Evolutionary conservation across 2,329 filamentous ascomycete genomes (phyloP), one percentile per base, ranked within the genome.

Genomic region (Claviceps sp.): DNA sequence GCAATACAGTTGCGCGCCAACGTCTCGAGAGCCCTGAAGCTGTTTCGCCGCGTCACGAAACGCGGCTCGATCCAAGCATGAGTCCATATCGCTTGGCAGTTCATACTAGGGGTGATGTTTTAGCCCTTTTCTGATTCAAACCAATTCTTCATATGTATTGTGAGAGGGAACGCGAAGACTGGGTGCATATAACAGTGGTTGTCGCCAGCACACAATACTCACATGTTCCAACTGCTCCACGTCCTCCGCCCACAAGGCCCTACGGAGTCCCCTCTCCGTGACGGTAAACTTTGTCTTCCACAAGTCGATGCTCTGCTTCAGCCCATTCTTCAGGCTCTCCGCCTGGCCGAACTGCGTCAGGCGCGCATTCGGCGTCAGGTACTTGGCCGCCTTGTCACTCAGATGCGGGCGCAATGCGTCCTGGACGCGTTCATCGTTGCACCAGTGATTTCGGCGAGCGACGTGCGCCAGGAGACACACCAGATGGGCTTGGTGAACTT

Each of bases 1-100:
- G 65, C 93, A 97, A 61, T 94, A 95, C 0, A 98, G 67, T 64
- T 97, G 90, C 1, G 88, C 86, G 0, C 90, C 93, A 9, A 94
- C 75, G 65, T 98, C 93, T 57, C 90, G 81, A 8, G 91, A 97
- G 0, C 91, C 94, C 57, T 82, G 73, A 18, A 95, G 67, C 5
- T 70, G 78, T 54, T 72, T 76, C 0, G 90, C 88, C 34, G 86
- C 83, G 40, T 74, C 73, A 4, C 77, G 74, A 60, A 97, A 97
- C 57, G 94, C 88, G 0, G 74, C 69, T 54, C 78, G 82, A 30
- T 88, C 85, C 48, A 85, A 67, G 20, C 82, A 77, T 1, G 79
- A 73, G 60, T 94, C 88, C 48, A 80, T 70, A 52, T 87, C 79
- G 8, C 75, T 72, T 5, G 81, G 76, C 24, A 79, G 73, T 55